phyloP scores from a whole-genome alignment of 164 flowering plant species.

The Piper longum region DNA sequence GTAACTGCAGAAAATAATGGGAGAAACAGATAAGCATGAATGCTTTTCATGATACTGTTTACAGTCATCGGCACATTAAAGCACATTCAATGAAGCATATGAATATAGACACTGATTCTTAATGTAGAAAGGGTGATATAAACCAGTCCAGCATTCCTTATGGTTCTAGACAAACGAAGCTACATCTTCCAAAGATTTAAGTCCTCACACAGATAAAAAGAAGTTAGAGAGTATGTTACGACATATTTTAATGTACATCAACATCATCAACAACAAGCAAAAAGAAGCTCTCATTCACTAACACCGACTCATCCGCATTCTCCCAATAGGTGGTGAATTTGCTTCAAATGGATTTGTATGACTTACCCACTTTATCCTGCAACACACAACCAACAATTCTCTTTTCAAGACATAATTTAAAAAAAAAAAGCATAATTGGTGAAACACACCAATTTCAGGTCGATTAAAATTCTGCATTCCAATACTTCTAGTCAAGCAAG shows the following conservation, averaged over 20 bases:
- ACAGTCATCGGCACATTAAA: not conserved
- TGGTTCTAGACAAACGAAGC: not conserved
- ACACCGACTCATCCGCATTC: too few relatives aligned
- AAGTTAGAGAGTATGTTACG: too few relatives aligned
- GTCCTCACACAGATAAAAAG: too few relatives aligned
- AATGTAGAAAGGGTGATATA: not conserved
- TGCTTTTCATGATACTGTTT: not conserved
- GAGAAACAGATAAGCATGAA: not conserved
- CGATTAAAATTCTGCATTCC: too few relatives aligned
- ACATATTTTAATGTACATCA: too few relatives aligned
- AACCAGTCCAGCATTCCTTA: not conserved
- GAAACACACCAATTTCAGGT: too few relatives aligned
- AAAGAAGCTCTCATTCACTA: too few relatives aligned
- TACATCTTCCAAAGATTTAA: not conserved
- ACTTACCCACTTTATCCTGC: constrained; percentile 99
- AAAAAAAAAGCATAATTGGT: not conserved
- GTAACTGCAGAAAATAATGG: constrained; percentile 31
- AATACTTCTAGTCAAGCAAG: too few relatives aligned
- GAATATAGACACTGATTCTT: not conserved
- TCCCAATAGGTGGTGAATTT: not conserved
- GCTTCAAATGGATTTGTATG: constrained; percentile 4
- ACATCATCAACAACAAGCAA: too few relatives aligned
- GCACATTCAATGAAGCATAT: not conserved
- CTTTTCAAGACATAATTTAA: constrained; percentile 2
- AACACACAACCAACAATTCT: constrained; percentile 8